These are phyloP conservation scores for Salix exigua DNA, from an alignment of 345 rosid genomes.

Conservation along the genomic window DNA sequence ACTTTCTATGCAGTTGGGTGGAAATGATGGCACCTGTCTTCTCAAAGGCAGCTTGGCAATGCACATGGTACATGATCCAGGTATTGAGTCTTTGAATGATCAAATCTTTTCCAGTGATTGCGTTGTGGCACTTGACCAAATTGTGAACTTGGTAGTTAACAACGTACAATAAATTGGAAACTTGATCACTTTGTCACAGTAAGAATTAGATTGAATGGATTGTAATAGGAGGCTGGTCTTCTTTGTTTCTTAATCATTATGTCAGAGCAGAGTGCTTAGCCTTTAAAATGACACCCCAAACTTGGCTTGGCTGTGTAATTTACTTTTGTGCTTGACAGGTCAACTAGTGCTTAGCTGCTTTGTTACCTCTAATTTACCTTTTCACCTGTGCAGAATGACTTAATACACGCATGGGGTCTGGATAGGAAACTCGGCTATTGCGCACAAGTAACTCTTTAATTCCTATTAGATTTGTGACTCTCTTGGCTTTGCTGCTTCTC, in stretches of 20 bases:
- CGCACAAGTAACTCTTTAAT: constrained; percentile 55
- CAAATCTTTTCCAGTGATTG: not conserved
- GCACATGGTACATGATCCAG: constrained; percentile 94
- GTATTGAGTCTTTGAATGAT: constrained; percentile 29
- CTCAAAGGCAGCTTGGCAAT: constrained; percentile 86
- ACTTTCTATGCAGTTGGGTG: constrained; percentile 67
- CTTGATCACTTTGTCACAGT: not conserved
- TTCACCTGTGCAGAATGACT: constrained; percentile 57
- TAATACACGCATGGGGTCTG: constrained; percentile 95
- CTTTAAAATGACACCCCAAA: not conserved
- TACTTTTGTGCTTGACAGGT: not conserved
- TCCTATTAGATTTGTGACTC: not conserved
- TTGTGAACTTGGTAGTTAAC: not conserved
- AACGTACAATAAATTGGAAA: not conserved
- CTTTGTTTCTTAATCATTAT: not conserved
- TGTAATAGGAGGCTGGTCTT: not conserved
- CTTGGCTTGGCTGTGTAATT: not conserved
- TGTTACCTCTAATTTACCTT: not conserved
- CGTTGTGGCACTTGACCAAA: not conserved
- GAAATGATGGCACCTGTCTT: constrained; percentile 99
- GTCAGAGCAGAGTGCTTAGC: not conserved
- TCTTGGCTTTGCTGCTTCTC: not conserved
- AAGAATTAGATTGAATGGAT: not conserved
- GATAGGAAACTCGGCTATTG: constrained; percentile 88
- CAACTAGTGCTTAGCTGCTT: not conserved